Evolutionary conservation across 441 rosid genomes (phyloP), one percentile per base, ranked within the genome.

Genomic region (Erysimum pusillum): DNA sequence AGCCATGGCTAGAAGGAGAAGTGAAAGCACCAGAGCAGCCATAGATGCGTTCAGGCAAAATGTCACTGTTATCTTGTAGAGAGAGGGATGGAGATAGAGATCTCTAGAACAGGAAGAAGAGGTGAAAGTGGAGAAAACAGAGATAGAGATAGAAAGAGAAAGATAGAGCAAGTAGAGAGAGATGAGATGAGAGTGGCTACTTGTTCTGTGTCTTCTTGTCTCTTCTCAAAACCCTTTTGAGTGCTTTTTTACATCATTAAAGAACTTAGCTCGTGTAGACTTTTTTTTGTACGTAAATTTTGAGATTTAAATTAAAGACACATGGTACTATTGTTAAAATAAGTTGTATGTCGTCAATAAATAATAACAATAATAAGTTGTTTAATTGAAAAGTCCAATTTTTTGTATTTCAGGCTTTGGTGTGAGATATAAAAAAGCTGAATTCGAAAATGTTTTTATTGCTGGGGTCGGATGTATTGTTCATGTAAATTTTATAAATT

Each of bases 1-100:
- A 75, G 91, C 74, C 85, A 89, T 72, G 88, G 89, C 78, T 58
- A 89, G 59, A 58, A 92, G 34, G 67, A 94, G 89, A 79, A 82
- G 78, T 48, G 87, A 79, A 52, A 88, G 53, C 53, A 83, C 61
- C 72, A 92, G 73, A 78, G 79, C 54, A 73, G 89, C 90, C 96
- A 91, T 90, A 38, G 34, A 36, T 60, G 76, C 44, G 49, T 69
- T 58, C 69, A 61, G 63, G 71, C 32, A 64, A 58, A 80, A 71
- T 79, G 82, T 35, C 32, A 69, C 67, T 36, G 75, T 6, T 60
- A 20, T 49, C 62, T 61, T 44, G 62, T 65, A 25, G 5, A 51
- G 53, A 28, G 25, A 35, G 38, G 25, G 41, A 62, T 52, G 62
- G 63, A 60, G 67, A 35, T 34, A 49, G 65, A 70, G 32, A 61